Conservation (phyloP, 169 alveolate genomes). For the Plasmodium relictum region DNA sequence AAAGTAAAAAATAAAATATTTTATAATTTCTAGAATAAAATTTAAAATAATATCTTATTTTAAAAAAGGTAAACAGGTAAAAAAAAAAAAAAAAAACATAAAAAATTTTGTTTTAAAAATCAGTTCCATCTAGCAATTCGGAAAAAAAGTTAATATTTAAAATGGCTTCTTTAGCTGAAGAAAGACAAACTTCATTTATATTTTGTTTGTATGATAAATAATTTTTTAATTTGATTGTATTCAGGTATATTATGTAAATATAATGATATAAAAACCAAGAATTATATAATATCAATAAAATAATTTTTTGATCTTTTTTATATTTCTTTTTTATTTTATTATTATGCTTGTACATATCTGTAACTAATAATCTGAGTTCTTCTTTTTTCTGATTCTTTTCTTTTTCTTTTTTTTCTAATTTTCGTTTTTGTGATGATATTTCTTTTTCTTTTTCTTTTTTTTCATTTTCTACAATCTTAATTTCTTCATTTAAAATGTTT, state of each 20-base stretch:
- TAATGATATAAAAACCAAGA: conserved; percentile 62
- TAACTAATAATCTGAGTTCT: conserved; percentile 27
- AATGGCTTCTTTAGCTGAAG: conserved; percentile 53
- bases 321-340: conserved; percentile 24
- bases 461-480: conserved; percentile 32
- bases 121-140: conserved; percentile 25
- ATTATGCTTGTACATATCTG: conserved; percentile 61
- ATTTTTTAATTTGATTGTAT: conserved; percentile 34
- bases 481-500: conserved; percentile 40
- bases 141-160: conserved; percentile 36
- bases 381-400: conserved; percentile 56
- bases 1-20: not conserved
- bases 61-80: not conserved
- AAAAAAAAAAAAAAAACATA: not conserved
- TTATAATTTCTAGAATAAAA: too few relatives aligned
- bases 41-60: too few relatives aligned
- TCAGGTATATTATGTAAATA: conserved; percentile 37
- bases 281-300: conserved; percentile 22
- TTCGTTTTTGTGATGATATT: conserved; percentile 23
- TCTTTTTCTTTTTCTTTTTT: conserved; percentile 52
- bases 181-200: conserved; percentile 23
- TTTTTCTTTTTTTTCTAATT: conserved; percentile 50
- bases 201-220: conserved; percentile 37
- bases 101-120: not conserved
- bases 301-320: conserved; percentile 31